These are phyloP conservation scores for Monosporascus sp. DNA, from an alignment of 2,329 filamentous ascomycete genomes.

Conservation along the genomic window DNA sequence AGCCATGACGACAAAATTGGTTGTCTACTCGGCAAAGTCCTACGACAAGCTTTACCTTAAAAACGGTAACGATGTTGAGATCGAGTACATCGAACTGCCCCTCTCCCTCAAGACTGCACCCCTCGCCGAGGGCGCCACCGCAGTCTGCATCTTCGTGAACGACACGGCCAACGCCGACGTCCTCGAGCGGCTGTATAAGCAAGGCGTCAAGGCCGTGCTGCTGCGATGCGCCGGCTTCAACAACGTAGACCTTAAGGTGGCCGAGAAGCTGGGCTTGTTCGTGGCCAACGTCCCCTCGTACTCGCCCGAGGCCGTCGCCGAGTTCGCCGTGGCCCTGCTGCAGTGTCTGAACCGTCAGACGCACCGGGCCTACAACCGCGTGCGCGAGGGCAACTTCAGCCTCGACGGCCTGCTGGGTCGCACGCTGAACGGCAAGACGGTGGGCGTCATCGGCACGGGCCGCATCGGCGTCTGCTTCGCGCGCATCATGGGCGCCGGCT, in stretches of 20 bases:
- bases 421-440: slow-evolving; percentile 59
- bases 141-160: slow-evolving; percentile 66
- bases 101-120: slow-evolving; percentile 51
- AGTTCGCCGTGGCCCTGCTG: slow-evolving; percentile 63
- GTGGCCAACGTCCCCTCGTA: slow-evolving; percentile 65
- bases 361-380: slow-evolving; percentile 63
- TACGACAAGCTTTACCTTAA: slow-evolving; percentile 55
- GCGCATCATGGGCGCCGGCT: slow-evolving; percentile 54
- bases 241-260: slow-evolving; percentile 56
- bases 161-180: slow-evolving; percentile 49
- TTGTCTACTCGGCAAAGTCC: slow-evolving; percentile 60
- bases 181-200: slow-evolving; percentile 41
- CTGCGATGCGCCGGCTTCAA: slow-evolving; percentile 66
- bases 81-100: slow-evolving; percentile 54
- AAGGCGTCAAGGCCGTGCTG: slow-evolving; percentile 53
- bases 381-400: slow-evolving; percentile 63
- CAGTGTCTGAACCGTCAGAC: slow-evolving; percentile 64
- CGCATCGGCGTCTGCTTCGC: slow-evolving; percentile 59
- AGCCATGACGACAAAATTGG: slow-evolving; percentile 36
- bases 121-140: slow-evolving; percentile 46
- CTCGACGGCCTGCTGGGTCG: slow-evolving; percentile 58
- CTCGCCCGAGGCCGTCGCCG: slow-evolving; percentile 64
- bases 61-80: slow-evolving; percentile 35
- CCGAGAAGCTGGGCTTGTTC: slow-evolving; percentile 49
- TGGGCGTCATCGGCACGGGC: slow-evolving; percentile 61